Evolutionary conservation across 2,329 filamentous ascomycete genomes (phyloP).

Genomic region (Coniochaeta hoffmannii): DNA sequence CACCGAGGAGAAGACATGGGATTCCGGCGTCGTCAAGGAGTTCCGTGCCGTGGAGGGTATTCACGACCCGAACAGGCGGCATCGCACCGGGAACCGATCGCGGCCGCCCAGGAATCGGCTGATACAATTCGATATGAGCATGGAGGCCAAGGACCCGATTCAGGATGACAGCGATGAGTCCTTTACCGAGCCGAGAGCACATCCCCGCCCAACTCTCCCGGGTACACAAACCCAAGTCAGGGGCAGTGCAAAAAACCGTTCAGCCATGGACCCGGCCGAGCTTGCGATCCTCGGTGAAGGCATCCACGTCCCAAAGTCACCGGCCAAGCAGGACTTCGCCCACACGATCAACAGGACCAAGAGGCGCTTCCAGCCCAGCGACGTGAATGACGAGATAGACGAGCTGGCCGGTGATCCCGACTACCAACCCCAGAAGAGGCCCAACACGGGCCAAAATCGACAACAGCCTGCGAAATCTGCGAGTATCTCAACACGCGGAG

Average conservation of each 20-base stretch:
- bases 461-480: neutral
- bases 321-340: neutral
- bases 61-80: neutral
- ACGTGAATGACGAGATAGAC: neutral
- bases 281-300: neutral
- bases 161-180: neutral
- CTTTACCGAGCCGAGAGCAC: no score
- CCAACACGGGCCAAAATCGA: neutral
- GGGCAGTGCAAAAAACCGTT: neutral
- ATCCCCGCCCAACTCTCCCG: no score
- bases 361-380: neutral
- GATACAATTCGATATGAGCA: neutral
- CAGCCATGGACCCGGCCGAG: neutral
- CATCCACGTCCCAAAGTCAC: neutral
- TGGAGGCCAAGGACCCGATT: neutral
- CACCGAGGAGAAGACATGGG: neutral
- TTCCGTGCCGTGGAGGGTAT: neutral
- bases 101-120: neutral
- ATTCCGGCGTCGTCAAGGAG: neutral
- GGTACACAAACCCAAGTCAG: no score
- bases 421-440: neutral
- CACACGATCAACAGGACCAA: neutral
- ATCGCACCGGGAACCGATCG: neutral
- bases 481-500: neutral
- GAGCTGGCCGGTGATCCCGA: neutral